Conservation (phyloP, 495 filamentous ascomycete species). For the Staphylotrichum longicolle region DNA sequence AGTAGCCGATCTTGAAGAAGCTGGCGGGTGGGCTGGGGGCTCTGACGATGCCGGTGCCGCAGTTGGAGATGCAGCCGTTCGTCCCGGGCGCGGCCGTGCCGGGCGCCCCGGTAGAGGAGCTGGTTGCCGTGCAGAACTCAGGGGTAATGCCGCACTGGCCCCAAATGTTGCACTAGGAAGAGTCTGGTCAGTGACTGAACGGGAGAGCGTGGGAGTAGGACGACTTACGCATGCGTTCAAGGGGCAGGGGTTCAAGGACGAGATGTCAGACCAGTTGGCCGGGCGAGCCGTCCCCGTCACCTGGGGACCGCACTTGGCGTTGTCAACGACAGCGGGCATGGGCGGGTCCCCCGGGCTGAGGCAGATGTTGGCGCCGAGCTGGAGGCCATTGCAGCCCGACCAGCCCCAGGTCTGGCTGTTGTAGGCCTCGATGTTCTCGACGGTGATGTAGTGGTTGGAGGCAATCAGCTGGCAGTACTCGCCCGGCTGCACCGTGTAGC, state of each 20-base stretch:
- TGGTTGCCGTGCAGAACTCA: slow-evolving; percentile 46
- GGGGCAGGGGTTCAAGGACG: slow-evolving; percentile 38
- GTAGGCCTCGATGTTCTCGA: slow-evolving; percentile 34
- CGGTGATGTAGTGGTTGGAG: slow-evolving; percentile 33
- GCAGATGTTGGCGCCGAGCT: slow-evolving; percentile 40
- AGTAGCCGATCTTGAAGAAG: slow-evolving; percentile 30
- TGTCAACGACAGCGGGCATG: slow-evolving; percentile 40
- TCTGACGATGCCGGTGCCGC: slow-evolving; percentile 33
- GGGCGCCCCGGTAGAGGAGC: slow-evolving; percentile 30
- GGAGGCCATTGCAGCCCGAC: slow-evolving; percentile 43
- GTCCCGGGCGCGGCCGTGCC: too few species aligned
- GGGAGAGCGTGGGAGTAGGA: not conserved
- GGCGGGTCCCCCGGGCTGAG: slow-evolving; percentile 48
- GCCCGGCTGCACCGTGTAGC: slow-evolving; percentile 32
- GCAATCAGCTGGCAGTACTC: slow-evolving; percentile 42
- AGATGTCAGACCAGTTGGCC: slow-evolving; percentile 18
- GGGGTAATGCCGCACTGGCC: slow-evolving; percentile 49
- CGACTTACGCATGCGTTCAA: slow-evolving; percentile 33
- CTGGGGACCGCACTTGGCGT: slow-evolving; percentile 48
- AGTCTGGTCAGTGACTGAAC: not conserved
- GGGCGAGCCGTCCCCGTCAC: slow-evolving; percentile 35
- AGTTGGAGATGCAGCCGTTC: too few species aligned
- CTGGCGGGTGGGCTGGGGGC: slow-evolving; percentile 5
- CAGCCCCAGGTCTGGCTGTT: slow-evolving; percentile 54
- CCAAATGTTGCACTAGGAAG: slow-evolving; percentile 34